Evolutionary conservation across 2,329 filamentous ascomycete genomes (phyloP).

Genomic region (Penicillium verrucosum): DNA sequence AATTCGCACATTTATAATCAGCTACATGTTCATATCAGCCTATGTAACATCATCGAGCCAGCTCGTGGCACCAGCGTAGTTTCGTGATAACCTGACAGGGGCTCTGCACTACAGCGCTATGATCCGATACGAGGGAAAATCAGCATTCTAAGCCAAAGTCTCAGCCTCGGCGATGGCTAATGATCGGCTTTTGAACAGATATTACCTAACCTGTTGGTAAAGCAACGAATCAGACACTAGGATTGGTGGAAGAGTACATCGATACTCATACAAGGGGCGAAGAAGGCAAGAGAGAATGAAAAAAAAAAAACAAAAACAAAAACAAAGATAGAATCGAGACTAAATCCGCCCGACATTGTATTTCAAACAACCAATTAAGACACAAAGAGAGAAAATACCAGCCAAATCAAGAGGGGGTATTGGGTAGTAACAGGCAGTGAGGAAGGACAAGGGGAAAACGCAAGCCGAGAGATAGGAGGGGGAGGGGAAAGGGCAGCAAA

Average conservation of each 20-base stretch:
- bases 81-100: background rate
- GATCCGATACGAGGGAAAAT: constrained; percentile 25
- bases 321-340: background rate
- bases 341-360: constrained; percentile 7
- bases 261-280: background rate
- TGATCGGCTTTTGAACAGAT: background rate
- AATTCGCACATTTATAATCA: background rate
- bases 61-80: background rate
- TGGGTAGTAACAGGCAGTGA: constrained; percentile 6
- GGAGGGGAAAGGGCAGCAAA: background rate
- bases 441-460: background rate
- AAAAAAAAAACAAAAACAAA: no score
- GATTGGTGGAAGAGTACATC: background rate
- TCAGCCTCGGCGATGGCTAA: constrained; percentile 6
- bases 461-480: background rate
- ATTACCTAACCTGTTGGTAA: constrained; percentile 2
- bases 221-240: background rate
- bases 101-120: background rate
- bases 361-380: constrained; percentile 4
- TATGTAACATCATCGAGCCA: background rate
- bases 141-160: constrained; percentile 1
- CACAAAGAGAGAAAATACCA: constrained; percentile 21
- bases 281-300: background rate
- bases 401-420: constrained; percentile 22
- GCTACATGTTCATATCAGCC: background rate